Evolutionary conservation across 495 filamentous ascomycete genomes (phyloP).

Genomic region (Aspergillus funiculosus): DNA sequence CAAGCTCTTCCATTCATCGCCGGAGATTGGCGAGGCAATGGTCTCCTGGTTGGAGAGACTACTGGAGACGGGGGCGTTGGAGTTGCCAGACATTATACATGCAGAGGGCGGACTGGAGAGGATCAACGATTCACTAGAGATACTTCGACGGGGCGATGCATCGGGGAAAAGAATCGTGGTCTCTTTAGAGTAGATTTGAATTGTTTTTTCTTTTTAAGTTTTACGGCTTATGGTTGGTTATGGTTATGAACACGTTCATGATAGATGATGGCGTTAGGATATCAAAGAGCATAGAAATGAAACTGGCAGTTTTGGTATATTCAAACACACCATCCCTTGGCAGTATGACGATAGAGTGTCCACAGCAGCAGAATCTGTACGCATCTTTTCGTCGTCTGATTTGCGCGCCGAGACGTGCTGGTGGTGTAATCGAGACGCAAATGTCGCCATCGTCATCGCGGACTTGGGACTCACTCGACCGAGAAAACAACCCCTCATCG

Average conservation of each 20-base stretch:
- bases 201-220: not conserved
- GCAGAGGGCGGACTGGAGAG: slow-evolving; percentile 54
- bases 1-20: slow-evolving; percentile 60
- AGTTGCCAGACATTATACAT: slow-evolving; percentile 53
- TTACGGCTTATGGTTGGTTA: not conserved
- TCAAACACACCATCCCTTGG: too few species aligned
- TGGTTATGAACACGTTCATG: slow-evolving; percentile 3
- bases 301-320: too few species aligned
- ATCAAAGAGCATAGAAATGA: slow-evolving; percentile 1
- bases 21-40: slow-evolving; percentile 49
- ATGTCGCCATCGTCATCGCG: not conserved
- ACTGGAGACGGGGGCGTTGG: slow-evolving; percentile 41
- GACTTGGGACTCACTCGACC: not conserved
- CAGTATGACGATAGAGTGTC: too few species aligned
- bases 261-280: not conserved
- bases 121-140: slow-evolving; percentile 57
- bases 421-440: not conserved
- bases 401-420: too few species aligned
- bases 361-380: too few species aligned
- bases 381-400: too few species aligned
- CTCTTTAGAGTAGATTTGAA: slow-evolving; percentile 20
- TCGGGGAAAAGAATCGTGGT: slow-evolving; percentile 57
- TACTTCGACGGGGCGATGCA: slow-evolving; percentile 50
- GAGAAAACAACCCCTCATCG: not conserved
- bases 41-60: slow-evolving; percentile 57